Percentiles rank a stretch among this genome's conserved stretches.
These are phyloP conservation scores for Coprinellus micaceus DNA, from an alignment of 768 basidiomycete genomes.

Conservation along the genomic window DNA sequence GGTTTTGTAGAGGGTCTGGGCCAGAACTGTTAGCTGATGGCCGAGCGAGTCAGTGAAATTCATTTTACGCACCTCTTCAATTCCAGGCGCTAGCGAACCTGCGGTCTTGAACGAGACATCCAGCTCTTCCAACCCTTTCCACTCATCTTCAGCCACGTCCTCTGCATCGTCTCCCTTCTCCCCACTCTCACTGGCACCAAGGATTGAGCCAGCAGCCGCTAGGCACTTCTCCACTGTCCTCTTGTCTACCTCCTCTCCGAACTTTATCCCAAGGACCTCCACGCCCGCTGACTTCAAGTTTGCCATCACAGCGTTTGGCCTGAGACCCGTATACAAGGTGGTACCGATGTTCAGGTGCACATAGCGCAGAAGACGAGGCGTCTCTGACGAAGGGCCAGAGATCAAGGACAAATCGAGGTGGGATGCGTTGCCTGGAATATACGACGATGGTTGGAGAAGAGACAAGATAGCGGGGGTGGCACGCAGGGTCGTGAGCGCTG, in stretches of 20 bases:
- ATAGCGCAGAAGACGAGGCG: constrained; percentile 25
- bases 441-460: constrained; percentile 20
- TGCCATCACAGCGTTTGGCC: constrained; percentile 39
- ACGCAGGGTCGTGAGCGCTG: constrained; percentile 34
- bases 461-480: constrained; percentile 33
- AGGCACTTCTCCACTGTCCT: constrained; percentile 45
- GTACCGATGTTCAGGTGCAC: constrained; percentile 39
- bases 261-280: constrained; percentile 29
- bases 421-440: constrained; percentile 1
- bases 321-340: constrained; percentile 43
- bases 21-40: not conserved
- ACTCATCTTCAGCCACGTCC: constrained; percentile 13
- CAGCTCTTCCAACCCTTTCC: constrained; percentile 23
- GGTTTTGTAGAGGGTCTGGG: constrained; percentile 37
- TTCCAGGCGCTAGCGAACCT: constrained; percentile 16
- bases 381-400: not conserved
- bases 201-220: constrained; percentile 35
- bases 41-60: not conserved
- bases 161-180: constrained; percentile 1
- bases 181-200: constrained; percentile 17
- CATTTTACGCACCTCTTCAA: constrained; percentile 32
- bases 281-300: constrained; percentile 30
- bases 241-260: constrained; percentile 38
- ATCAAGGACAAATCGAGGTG: not conserved
- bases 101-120: constrained; percentile 25